Conservation (phyloP, 2,329 filamentous ascomycete species). For the Aciculosporium take region DNA sequence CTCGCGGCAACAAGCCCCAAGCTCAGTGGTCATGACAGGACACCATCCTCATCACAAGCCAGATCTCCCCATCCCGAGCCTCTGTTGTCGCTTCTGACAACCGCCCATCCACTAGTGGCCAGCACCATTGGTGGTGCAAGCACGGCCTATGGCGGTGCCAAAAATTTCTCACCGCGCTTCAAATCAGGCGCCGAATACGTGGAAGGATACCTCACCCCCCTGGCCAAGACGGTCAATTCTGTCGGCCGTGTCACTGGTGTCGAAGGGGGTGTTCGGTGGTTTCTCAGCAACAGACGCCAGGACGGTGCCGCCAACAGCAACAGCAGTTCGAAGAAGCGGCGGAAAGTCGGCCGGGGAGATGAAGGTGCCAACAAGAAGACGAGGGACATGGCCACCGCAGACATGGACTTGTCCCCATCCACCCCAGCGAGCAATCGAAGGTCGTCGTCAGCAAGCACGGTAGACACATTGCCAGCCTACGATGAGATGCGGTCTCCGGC, state of each 20-base stretch:
- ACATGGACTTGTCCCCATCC: conserved; percentile 15
- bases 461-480: conserved; percentile 71
- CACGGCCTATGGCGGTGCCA: conserved; percentile 73
- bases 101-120: conserved; percentile 73
- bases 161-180: conserved; percentile 80
- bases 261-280: conserved; percentile 75
- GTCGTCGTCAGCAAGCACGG: conserved; percentile 49
- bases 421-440: conserved; percentile 30
- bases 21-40: background rate
- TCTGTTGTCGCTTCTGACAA: conserved; percentile 71
- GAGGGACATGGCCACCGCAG: conserved; percentile 2
- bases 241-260: conserved; percentile 78
- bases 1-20: conserved; percentile 25
- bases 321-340: conserved; percentile 40
- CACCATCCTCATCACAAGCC: conserved; percentile 3
- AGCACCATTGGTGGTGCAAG: conserved; percentile 74
- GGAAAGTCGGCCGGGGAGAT: conserved; percentile 36
- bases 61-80: conserved; percentile 53
- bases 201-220: conserved; percentile 72
- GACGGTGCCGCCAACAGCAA: conserved; percentile 30
- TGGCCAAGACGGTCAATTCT: conserved; percentile 73
- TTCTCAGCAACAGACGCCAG: conserved; percentile 48
- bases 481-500: conserved; percentile 63
- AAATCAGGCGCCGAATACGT: conserved; percentile 84
- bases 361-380: conserved; percentile 13